Percentiles rank a stretch among this genome's conserved stretches.
Conservation (phyloP, 2,329 filamentous ascomycete genomes). For the Aurifilum marmelostoma region DNA sequence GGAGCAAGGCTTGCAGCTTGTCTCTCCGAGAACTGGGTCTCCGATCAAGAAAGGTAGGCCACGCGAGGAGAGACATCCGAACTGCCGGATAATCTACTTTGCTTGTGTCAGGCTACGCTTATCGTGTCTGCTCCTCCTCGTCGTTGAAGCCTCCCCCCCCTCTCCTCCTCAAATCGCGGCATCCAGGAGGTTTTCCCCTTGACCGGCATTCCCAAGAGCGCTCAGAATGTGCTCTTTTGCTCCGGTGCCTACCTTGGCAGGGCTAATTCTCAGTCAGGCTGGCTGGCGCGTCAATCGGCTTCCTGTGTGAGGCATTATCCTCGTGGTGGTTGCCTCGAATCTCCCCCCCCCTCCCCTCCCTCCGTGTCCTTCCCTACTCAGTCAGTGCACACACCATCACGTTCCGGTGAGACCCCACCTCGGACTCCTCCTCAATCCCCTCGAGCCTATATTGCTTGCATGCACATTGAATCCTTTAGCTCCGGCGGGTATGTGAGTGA, state of each 20-base stretch:
- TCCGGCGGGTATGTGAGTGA: slow-evolving; percentile 36
- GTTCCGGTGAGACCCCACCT: slow-evolving; percentile 18
- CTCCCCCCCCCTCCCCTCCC: not conserved
- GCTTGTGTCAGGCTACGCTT: not conserved
- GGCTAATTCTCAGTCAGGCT: not conserved
- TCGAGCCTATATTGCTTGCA: slow-evolving; percentile 20
- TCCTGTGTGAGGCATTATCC: not conserved
- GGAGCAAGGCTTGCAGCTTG: slow-evolving; percentile 19
- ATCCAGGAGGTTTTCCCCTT: too few relatives aligned
- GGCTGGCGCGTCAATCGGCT: not conserved
- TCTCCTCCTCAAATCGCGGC: too few relatives aligned
- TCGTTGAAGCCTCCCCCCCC: not conserved
- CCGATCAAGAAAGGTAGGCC: not conserved
- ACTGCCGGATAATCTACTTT: slow-evolving; percentile 2
- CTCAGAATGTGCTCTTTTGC: not conserved
- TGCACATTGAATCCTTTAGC: slow-evolving; percentile 35
- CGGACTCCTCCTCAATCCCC: not conserved
- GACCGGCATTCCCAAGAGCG: not conserved
- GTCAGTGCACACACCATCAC: slow-evolving; percentile 11
- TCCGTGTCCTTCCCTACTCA: not conserved
- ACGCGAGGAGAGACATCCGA: slow-evolving; percentile 5
- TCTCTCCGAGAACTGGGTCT: slow-evolving; percentile 10
- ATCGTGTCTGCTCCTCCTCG: not conserved
- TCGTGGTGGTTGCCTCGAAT: not conserved
- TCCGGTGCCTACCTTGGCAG: slow-evolving; percentile 8